These are phyloP conservation scores for Fusarium veterinarium DNA, from an alignment of 2,329 filamentous ascomycete species.

Conservation along the genomic window DNA sequence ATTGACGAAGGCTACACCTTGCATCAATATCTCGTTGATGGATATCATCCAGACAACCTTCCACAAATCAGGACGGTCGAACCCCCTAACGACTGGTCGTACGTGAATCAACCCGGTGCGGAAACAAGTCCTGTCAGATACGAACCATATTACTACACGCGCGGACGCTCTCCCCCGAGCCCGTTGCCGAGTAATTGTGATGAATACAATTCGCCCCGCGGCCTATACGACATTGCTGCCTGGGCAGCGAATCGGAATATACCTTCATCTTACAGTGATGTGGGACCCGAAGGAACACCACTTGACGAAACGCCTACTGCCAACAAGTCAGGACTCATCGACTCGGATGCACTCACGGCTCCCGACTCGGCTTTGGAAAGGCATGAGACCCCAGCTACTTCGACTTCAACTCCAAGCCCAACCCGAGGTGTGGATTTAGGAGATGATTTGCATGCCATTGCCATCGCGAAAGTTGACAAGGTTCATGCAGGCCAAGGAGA, in stretches of 20 bases:
- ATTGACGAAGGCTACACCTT: slow-evolving; percentile 55
- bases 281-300: slow-evolving; percentile 39
- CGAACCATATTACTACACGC: slow-evolving; percentile 59
- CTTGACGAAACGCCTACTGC: slow-evolving; percentile 38
- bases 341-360: slow-evolving; percentile 13
- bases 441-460: background rate
- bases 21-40: slow-evolving; percentile 54
- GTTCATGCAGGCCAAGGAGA: background rate
- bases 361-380: slow-evolving; percentile 25
- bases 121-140: slow-evolving; percentile 51
- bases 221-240: slow-evolving; percentile 46
- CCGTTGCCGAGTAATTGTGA: slow-evolving; percentile 59
- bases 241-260: slow-evolving; percentile 55
- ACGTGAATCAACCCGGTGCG: slow-evolving; percentile 53
- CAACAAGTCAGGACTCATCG: slow-evolving; percentile 28
- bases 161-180: slow-evolving; percentile 66
- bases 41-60: slow-evolving; percentile 48
- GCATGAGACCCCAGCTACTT: slow-evolving; percentile 32
- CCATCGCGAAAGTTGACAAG: background rate
- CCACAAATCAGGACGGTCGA: slow-evolving; percentile 55
- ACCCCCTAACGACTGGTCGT: slow-evolving; percentile 58
- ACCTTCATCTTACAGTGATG: slow-evolving; percentile 55
- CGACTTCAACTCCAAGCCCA: slow-evolving; percentile 26
- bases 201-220: slow-evolving; percentile 47
- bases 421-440: slow-evolving; percentile 2